Conservation (phyloP, 352 stramenopile species). For the Pseudoperonospora humuli region DNA sequence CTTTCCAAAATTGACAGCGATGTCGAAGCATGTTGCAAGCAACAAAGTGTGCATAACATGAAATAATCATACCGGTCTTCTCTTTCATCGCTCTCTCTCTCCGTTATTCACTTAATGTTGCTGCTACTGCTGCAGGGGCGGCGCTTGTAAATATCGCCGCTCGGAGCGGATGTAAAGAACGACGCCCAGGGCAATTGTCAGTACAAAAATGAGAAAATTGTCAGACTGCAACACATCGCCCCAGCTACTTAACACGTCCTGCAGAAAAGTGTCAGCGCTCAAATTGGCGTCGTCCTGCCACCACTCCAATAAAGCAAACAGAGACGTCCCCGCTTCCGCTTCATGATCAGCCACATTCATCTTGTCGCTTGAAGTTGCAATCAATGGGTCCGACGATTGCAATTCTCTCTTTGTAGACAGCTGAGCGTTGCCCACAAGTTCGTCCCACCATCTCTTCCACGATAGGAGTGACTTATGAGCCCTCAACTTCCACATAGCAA, state of each 20-base stretch:
- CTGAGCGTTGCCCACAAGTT: slow-evolving; percentile 43
- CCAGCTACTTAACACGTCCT: slow-evolving; percentile 20
- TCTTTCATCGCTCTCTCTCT: slow-evolving; percentile 2
- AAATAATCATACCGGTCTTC: slow-evolving; percentile 29
- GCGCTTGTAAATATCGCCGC: slow-evolving; percentile 47
- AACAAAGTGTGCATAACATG: slow-evolving; percentile 7
- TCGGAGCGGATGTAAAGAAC: slow-evolving; percentile 74
- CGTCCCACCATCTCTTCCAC: slow-evolving; percentile 58
- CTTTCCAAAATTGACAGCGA: neutral
- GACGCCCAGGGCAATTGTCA: slow-evolving; percentile 50
- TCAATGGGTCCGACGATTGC: neutral
- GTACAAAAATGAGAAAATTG: slow-evolving; percentile 53
- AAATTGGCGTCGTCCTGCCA: slow-evolving; percentile 20
- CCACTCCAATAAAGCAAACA: slow-evolving; percentile 28
- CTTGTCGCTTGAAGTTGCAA: neutral
- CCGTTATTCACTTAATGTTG: slow-evolving; percentile 17
- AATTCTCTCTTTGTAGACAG: slow-evolving; percentile 8
- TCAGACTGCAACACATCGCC: slow-evolving; percentile 47
- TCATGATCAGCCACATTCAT: neutral
- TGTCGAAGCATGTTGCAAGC: neutral
- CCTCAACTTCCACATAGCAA: slow-evolving; percentile 82
- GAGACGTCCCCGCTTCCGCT: slow-evolving; percentile 5
- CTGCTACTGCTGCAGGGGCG: slow-evolving; percentile 15
- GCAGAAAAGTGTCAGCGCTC: slow-evolving; percentile 8
- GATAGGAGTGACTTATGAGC: slow-evolving; percentile 40